phyloP scores from a whole-genome alignment of 768 basidiomycete species.

The Phaeolepiota aurea region DNA sequence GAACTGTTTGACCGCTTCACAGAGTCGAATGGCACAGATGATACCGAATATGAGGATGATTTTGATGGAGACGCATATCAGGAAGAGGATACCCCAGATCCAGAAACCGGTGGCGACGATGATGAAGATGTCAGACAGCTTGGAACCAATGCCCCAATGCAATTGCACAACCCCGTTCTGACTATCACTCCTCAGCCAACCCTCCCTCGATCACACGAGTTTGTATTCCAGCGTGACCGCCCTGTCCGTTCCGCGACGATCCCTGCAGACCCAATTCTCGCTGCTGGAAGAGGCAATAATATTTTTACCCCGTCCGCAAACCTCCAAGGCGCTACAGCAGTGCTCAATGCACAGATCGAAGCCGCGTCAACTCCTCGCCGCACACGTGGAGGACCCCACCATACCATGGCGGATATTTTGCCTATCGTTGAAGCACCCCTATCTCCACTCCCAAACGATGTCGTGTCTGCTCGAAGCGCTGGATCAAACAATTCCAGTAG shows the following conservation, averaged over 20 bases:
- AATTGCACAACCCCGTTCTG: slow-evolving; percentile 3
- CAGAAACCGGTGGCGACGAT: slow-evolving; percentile 22
- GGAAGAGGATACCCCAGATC: slow-evolving; percentile 40
- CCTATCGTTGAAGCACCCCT: slow-evolving; percentile 56
- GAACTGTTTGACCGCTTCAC: slow-evolving; percentile 71
- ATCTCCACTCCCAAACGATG: slow-evolving; percentile 56
- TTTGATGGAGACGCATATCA: slow-evolving; percentile 44
- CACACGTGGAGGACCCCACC: slow-evolving; percentile 25
- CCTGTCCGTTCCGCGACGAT: slow-evolving; percentile 16
- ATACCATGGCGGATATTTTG: slow-evolving; percentile 33
- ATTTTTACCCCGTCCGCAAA: slow-evolving; percentile 19
- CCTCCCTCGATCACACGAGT: slow-evolving; percentile 22
- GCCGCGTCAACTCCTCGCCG: slow-evolving; percentile 23
- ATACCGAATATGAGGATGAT: slow-evolving; percentile 61
- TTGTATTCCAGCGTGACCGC: slow-evolving; percentile 25
- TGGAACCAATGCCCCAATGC: slow-evolving; percentile 13
- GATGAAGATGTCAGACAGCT: slow-evolving; percentile 22
- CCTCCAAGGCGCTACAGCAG: slow-evolving; percentile 22
- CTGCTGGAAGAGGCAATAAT: slow-evolving; percentile 6
- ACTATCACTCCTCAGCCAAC: slow-evolving; percentile 9
- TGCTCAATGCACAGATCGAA: slow-evolving; percentile 27
- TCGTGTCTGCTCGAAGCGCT: slow-evolving; percentile 45
- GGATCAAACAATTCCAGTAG: slow-evolving; percentile 47
- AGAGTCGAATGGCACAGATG: slow-evolving; percentile 62
- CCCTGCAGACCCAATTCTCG: slow-evolving; percentile 14